phyloP scores from a whole-genome alignment of 768 basidiomycete species.

The Asterophora lycoperdoides region DNA sequence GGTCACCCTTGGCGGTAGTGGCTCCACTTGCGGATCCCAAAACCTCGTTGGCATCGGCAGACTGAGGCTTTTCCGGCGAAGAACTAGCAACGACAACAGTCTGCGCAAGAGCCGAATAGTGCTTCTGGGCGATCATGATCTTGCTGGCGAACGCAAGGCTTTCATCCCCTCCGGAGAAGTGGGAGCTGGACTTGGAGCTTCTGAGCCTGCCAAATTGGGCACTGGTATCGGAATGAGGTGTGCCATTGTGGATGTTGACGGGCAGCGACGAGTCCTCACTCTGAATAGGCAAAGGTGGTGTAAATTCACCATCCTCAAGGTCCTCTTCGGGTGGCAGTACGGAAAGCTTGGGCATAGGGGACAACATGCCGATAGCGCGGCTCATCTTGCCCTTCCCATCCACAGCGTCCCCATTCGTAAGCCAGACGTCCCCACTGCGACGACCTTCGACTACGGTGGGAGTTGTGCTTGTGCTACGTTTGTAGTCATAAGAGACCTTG shows the following conservation, averaged over 20 bases:
- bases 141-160: conserved; percentile 45
- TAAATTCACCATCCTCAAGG: conserved; percentile 38
- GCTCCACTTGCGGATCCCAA: conserved; percentile 36
- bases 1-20: conserved; percentile 23
- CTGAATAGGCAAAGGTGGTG: conserved; percentile 62
- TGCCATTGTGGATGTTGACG: conserved; percentile 37
- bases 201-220: conserved; percentile 53
- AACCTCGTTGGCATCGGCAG: conserved; percentile 28
- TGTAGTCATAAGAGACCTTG: conserved; percentile 53
- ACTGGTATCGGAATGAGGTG: conserved; percentile 53
- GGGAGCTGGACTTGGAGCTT: conserved; percentile 53
- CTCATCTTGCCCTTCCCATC: conserved; percentile 60
- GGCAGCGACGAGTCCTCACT: conserved; percentile 44
- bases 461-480: conserved; percentile 58
- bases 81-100: conserved; percentile 50
- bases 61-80: conserved; percentile 38
- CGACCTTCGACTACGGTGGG: conserved; percentile 67
- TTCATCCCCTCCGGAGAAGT: conserved; percentile 48
- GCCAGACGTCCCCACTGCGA: conserved; percentile 72
- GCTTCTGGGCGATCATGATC: conserved; percentile 71
- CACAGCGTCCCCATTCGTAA: conserved; percentile 66
- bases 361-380: conserved; percentile 60
- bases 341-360: conserved; percentile 61
- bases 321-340: conserved; percentile 55
- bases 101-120: conserved; percentile 67